Conservation (phyloP, 2,329 filamentous ascomycete genomes). For the Pseudocercospora vitis region DNA sequence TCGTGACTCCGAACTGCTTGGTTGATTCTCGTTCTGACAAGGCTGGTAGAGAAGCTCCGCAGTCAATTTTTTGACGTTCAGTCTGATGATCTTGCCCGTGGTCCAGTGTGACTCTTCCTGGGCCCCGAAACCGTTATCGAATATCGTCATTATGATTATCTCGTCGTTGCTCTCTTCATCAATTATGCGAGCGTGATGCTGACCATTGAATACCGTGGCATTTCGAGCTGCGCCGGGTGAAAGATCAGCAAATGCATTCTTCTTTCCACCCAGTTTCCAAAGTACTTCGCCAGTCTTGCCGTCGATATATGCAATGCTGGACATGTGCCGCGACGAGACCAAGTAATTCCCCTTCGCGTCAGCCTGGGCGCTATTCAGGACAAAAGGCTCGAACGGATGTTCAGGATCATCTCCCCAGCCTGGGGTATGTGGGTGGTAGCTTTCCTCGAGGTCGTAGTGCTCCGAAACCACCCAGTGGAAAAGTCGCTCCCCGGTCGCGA, state of each 20-base stretch:
- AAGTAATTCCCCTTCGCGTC: constrained; percentile 52
- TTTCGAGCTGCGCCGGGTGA: constrained; percentile 26
- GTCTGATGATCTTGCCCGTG: constrained; percentile 26
- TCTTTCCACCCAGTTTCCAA: constrained; percentile 48
- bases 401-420: constrained; percentile 40
- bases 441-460: constrained; percentile 39
- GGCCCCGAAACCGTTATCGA: constrained; percentile 51
- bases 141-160: constrained; percentile 38
- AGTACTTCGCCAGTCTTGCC: constrained; percentile 48
- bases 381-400: constrained; percentile 51
- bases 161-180: constrained; percentile 21
- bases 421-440: constrained; percentile 38
- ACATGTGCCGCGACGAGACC: constrained; percentile 52
- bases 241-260: constrained; percentile 26
- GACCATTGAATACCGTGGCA: too few species aligned
- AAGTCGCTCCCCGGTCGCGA: constrained; percentile 45
- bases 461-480: constrained; percentile 52
- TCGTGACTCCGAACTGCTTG: constrained; percentile 28
- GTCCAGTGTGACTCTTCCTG: too few species aligned
- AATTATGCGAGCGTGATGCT: constrained; percentile 31
- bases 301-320: constrained; percentile 50
- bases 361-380: constrained; percentile 57
- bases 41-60: too few species aligned
- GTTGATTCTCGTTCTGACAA: too few species aligned
- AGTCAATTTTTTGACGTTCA: too few species aligned